Evolutionary conservation across 2,329 filamentous ascomycete species (phyloP).

Genomic region (Juglanconis oblonga): DNA sequence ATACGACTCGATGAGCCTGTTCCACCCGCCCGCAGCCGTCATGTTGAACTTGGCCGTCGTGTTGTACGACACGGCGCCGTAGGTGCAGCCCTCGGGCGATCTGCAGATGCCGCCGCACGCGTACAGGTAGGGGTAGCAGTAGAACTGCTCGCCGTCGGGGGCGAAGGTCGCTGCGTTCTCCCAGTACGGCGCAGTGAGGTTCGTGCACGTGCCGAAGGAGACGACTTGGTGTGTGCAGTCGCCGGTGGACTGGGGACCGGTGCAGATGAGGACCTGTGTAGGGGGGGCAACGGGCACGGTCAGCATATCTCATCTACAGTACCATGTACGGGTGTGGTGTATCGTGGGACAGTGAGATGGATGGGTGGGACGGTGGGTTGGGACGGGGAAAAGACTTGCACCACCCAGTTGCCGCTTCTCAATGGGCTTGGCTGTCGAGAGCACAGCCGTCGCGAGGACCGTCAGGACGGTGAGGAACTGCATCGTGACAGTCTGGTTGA

Average conservation of each 20-base stretch:
- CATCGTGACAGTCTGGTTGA: slow-evolving; percentile 5
- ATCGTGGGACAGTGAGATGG: not conserved
- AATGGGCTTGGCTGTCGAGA: slow-evolving; percentile 24
- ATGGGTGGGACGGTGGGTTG: not conserved
- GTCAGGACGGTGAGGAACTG: slow-evolving; percentile 4
- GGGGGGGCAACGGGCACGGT: not conserved
- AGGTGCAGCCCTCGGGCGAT: slow-evolving; percentile 51
- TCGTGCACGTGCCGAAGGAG: slow-evolving; percentile 41
- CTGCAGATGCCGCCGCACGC: slow-evolving; percentile 43
- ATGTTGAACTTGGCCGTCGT: slow-evolving; percentile 48
- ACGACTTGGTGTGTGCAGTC: slow-evolving; percentile 43
- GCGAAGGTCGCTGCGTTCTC: slow-evolving; percentile 47
- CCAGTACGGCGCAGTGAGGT: slow-evolving; percentile 39
- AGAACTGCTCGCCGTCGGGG: slow-evolving; percentile 46
- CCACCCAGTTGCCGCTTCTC: slow-evolving; percentile 43
- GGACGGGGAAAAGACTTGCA: slow-evolving; percentile 34
- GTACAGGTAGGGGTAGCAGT: slow-evolving; percentile 43
- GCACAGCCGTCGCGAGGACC: slow-evolving; percentile 12
- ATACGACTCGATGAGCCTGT: slow-evolving; percentile 36
- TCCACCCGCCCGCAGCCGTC: slow-evolving; percentile 40
- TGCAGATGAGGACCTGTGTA: slow-evolving; percentile 44
- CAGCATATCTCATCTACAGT: too few species aligned
- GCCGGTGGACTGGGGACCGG: slow-evolving; percentile 47
- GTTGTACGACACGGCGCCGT: slow-evolving; percentile 44
- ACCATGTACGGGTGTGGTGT: not conserved